Base-by-base conservation (phyloP, 2,329 filamentous ascomycete species). In the Xylariales sp. region DNA sequence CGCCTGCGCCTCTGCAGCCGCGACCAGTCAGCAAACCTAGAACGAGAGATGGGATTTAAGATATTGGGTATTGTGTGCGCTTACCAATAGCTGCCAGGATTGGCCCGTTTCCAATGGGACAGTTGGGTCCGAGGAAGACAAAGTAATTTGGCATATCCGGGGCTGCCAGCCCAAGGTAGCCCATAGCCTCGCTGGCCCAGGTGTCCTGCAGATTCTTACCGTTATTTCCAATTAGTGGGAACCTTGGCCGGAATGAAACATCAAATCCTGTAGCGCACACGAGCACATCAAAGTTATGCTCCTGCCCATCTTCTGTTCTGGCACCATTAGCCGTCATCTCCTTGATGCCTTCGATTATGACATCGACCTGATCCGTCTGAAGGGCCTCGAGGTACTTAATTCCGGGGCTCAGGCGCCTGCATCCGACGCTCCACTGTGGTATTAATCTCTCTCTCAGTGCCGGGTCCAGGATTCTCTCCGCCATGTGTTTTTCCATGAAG, bases 81-180 rank as follows among this genome's bases (percentile, higher is more conserved):
- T 12, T 11, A 29, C 35, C 35, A 16, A 38, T 38, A n/a, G n/a
- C n/a, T n/a, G n/a, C n/a, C n/a, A n/a, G n/a, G 14, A 38, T 21
- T 5, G 21, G 15, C n/a, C 35, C 35, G 10, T 38, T 38, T 10
- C 21, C 25, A 16, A 38, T 38, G 4, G 35, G 35, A 15, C 21
- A 27, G 15, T 38, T 38, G 10, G 35, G 35, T 25, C 35, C 35
- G 12, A 38, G 35, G 24, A 28, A 38, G 3, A 20, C 28, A 3
- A 38, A 20, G 22, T 38, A 38, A 24, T 38, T 38, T 14, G 35
- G 35, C 11, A 38, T 27, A 10, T 24, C 35, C n/a, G 35, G 14
- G 4, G 28, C 35, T 12, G 21, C 24, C 9, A 24, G 25, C 6
- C 35, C 35, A 14, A 38, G 16, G 24, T 38, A 38, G 8, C 21